Evolutionary conservation across 176 grass and related monocot species (phyloP).

Genomic region (Aegilops longissima): DNA sequence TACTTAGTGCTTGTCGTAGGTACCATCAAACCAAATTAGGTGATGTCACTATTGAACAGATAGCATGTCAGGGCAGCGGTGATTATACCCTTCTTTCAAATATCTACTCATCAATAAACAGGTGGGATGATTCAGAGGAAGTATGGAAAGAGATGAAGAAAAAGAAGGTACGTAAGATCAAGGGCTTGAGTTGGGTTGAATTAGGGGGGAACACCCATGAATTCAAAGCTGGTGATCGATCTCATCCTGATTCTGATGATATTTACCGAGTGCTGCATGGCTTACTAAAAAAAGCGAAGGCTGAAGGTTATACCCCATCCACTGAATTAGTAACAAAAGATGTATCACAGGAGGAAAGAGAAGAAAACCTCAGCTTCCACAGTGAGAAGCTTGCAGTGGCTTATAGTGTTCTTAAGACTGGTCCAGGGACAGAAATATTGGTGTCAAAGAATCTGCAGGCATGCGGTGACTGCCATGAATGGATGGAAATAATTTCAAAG

Average conservation of each 20-base stretch:
- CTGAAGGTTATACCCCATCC: conserved; percentile 62
- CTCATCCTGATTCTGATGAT: conserved; percentile 50
- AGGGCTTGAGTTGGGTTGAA: conserved; percentile 69
- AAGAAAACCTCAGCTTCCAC: conserved; percentile 62
- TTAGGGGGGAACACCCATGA: conserved; percentile 42
- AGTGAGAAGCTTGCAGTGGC: conserved; percentile 73
- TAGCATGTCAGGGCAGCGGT: conserved; percentile 44
- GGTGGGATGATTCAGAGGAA: conserved; percentile 58
- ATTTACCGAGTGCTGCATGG: conserved; percentile 50
- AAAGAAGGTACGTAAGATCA: conserved; percentile 52
- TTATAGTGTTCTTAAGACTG: conserved; percentile 63
- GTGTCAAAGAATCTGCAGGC: conserved; percentile 72
- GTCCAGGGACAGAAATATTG: conserved; percentile 61
- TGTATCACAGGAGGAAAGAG: conserved; percentile 70
- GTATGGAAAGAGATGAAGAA: conserved; percentile 63
- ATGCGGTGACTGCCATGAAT: conserved; percentile 73
- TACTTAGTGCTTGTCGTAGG: conserved; percentile 59
- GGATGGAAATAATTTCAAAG: conserved; percentile 70
- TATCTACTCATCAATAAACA: conserved; percentile 59
- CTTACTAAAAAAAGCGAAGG: conserved; percentile 50
- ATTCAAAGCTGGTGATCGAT: conserved; percentile 66
- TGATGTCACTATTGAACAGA: conserved; percentile 40
- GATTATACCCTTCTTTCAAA: conserved; percentile 75
- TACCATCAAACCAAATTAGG: conserved; percentile 43
- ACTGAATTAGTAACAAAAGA: conserved; percentile 67